Percentiles rank a stretch among this genome's conserved stretches.
phyloP scores from a whole-genome alignment of 495 filamentous ascomycete genomes.

The Xylona heveae region DNA sequence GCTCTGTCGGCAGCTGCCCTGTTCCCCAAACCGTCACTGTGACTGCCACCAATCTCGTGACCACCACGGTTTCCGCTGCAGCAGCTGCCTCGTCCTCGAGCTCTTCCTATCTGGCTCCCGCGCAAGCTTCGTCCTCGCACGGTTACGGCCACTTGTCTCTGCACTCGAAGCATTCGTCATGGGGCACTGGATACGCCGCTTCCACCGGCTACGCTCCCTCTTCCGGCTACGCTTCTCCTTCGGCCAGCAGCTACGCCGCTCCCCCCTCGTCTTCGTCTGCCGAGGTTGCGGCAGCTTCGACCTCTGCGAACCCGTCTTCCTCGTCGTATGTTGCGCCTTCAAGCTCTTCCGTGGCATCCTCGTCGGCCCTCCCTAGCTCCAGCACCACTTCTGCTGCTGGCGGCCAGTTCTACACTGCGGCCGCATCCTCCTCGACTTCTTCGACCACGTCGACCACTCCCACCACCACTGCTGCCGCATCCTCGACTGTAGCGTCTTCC shows the following conservation, averaged over 20 bases:
- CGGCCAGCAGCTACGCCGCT: too few species aligned
- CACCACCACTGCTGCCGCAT: slow-evolving; percentile 3
- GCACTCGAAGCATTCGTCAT: too few species aligned
- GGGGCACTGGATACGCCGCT: too few species aligned
- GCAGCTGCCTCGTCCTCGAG: neutral
- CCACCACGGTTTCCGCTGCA: neutral
- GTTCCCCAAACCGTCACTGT: neutral
- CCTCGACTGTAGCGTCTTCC: slow-evolving; percentile 3
- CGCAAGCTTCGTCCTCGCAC: too few species aligned
- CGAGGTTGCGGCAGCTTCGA: too few species aligned
- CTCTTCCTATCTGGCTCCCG: too few species aligned
- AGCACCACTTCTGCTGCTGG: neutral
- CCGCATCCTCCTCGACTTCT: slow-evolving; percentile 2
- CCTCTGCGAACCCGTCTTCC: neutral
- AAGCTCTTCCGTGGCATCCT: neutral
- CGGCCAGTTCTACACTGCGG: neutral
- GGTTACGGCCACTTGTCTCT: too few species aligned
- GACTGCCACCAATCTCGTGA: neutral
- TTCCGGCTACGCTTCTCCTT: too few species aligned
- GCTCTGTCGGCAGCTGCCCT: too few species aligned
- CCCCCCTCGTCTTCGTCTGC: too few species aligned
- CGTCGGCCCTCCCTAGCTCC: neutral
- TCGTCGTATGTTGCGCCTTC: neutral
- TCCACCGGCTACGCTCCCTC: too few species aligned
- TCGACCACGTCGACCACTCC: slow-evolving; percentile 3